These are phyloP conservation scores for Neoconidiobolus thromboides DNA, from an alignment of 371 early-diverging fungal genomes.

Conservation along the genomic window DNA sequence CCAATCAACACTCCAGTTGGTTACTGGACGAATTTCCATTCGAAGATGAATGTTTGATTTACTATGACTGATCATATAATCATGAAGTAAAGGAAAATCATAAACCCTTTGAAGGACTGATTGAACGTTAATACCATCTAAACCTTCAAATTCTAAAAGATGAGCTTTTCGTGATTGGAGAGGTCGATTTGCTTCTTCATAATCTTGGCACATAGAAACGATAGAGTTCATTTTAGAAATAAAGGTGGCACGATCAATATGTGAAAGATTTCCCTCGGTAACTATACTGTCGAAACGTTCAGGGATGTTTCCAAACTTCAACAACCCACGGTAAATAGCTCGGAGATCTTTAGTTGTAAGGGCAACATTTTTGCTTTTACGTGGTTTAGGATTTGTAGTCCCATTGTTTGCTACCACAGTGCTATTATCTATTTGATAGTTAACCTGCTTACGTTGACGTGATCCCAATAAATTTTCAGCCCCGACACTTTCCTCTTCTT, in stretches of 20 bases:
- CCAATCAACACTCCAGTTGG: constrained; percentile 80
- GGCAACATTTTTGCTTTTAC: constrained; percentile 9
- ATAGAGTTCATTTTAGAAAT: constrained; percentile 24
- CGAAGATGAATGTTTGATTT: constrained; percentile 35
- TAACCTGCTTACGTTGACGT: constrained; percentile 5
- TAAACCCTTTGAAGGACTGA: constrained; percentile 40
- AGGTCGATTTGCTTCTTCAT: constrained; percentile 26
- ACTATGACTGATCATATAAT: constrained; percentile 14
- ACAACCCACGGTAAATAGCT: constrained; percentile 51
- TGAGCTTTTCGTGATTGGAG: constrained; percentile 57
- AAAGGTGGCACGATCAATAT: constrained; percentile 29
- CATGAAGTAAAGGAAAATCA: constrained; percentile 19
- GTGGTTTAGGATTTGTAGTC: constrained; percentile 8
- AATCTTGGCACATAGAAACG: constrained; percentile 45
- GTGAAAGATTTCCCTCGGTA: constrained; percentile 51
- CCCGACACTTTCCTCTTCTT: constrained; percentile 24
- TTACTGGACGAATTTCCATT: constrained; percentile 52
- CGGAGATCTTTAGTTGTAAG: constrained; percentile 62
- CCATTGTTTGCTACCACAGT: neutral
- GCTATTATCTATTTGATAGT: constrained; percentile 12
- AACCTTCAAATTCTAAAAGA: constrained; percentile 50
- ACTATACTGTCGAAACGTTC: constrained; percentile 58
- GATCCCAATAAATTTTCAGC: constrained; percentile 13
- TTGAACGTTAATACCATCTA: constrained; percentile 69
- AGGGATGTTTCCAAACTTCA: constrained; percentile 65